Evolutionary conservation across 2,329 filamentous ascomycete genomes (phyloP), one percentile per base, ranked within the genome.

Genomic region (Alternaria sp.): DNA sequence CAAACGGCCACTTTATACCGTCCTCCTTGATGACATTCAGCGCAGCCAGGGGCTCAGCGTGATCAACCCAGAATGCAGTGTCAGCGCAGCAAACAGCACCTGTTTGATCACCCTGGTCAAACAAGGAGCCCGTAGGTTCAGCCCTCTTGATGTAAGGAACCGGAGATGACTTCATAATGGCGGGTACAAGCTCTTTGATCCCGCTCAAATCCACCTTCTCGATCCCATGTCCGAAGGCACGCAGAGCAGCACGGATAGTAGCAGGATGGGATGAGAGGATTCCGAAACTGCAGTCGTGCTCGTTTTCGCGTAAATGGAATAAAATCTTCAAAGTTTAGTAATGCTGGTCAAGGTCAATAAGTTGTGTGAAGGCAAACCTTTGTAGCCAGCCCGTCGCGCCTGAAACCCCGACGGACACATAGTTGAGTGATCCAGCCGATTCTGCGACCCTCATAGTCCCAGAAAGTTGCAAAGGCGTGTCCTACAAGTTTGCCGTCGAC

Each of bases 41-140:
- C 13, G 11, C 19, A 54, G 47, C 36, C 26, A 54, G 23, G 21
- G 57, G 36, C 13, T 54, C 57, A 6, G 57, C 40, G 5, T 59
- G 57, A 46, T 59, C 57, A 15, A 59, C 57, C 47, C 57, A 59
- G 10, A 59, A 46, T 4, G n/a, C 25, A 6, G 57, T 54, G 10
- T 54, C 36, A 2, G 57, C 57, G 30, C 57, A 59, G 26, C 57
- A 59, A 5, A 58, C 23, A 19, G 56, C 15, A 10, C 46, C 19
- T 5, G 40, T 46, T 4, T 51, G 45, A 5, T 15, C 25, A 1
- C 56, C n/a, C 43, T 45, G 43, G 13, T 13, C 46, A 11, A 58
- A 58, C 0, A 51, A 9, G 49, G 44, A 43, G 3, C 56, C 56
- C 23, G 6, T 58, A 2, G 49, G n/a, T 13, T 15, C 44, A 11